These are phyloP conservation scores for rapeseed (Brassica napus) DNA, from an alignment of 345 rosid species.

Conservation along the genomic window DNA sequence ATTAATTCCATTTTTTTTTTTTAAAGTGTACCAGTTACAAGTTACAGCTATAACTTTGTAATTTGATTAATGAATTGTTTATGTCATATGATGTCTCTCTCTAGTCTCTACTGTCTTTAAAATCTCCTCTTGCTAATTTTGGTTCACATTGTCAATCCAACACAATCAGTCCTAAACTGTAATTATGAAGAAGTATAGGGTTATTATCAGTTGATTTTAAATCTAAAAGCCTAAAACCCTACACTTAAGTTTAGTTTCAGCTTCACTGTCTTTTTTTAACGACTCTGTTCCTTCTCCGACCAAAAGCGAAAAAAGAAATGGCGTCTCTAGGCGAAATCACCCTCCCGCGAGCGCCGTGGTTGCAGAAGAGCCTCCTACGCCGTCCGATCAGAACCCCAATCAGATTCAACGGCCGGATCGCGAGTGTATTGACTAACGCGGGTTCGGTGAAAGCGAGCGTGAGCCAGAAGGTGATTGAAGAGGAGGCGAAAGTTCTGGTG, in stretches of 20 bases:
- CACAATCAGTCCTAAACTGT: background rate
- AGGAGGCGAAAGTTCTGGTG: conserved; percentile 58
- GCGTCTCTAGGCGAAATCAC: conserved; percentile 32
- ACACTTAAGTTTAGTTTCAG: conserved; percentile 1
- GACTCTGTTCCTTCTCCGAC: conserved; percentile 3
- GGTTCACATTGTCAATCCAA: background rate
- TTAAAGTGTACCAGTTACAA: too few species aligned
- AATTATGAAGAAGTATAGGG: background rate
- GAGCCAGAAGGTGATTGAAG: conserved; percentile 64
- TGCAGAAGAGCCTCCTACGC: conserved; percentile 13
- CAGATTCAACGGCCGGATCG: conserved; percentile 25
- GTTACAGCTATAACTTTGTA: background rate
- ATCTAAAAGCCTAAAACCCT: conserved; percentile 41
- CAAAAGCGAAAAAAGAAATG: conserved; percentile 11
- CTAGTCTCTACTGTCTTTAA: background rate
- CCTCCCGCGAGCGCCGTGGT: conserved; percentile 15
- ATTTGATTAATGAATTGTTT: background rate
- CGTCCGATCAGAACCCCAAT: conserved; percentile 12
- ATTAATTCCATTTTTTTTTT: too few species aligned
- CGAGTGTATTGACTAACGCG: conserved; percentile 1
- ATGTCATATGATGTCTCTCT: conserved; percentile 1
- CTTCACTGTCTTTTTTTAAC: background rate
- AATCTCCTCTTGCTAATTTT: background rate
- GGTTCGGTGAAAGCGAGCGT: conserved; percentile 16
- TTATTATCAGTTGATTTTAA: background rate